These are phyloP conservation scores for Multifurca ochricompacta DNA, from an alignment of 768 basidiomycete genomes.

Conservation along the genomic window DNA sequence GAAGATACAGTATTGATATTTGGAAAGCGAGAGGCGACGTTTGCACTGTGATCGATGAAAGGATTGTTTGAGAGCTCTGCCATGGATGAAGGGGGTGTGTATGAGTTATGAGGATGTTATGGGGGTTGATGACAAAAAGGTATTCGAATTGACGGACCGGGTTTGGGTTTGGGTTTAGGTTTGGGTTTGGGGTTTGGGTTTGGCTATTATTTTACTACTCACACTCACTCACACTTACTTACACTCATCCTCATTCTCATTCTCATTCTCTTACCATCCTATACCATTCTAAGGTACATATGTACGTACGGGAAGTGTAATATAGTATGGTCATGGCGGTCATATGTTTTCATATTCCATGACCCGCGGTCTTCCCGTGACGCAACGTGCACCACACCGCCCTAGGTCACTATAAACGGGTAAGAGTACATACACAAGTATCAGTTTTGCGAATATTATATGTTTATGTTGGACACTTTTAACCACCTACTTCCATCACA, in stretches of 20 bases:
- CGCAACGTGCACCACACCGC: background rate
- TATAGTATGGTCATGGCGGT: too few species aligned
- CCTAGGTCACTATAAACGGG: background rate
- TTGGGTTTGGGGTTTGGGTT: too few species aligned
- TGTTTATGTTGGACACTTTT: background rate
- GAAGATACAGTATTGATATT: conserved; percentile 38
- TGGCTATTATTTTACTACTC: too few species aligned
- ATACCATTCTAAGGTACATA: too few species aligned
- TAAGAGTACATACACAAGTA: conserved; percentile 5
- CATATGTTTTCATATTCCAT: background rate
- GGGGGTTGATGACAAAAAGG: too few species aligned
- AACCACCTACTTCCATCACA: background rate
- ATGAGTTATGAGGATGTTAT: too few species aligned
- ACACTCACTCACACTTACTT: too few species aligned
- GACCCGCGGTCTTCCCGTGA: background rate
- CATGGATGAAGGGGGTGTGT: conserved; percentile 2
- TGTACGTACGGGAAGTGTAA: too few species aligned
- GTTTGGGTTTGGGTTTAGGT: too few species aligned
- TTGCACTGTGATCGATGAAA: conserved; percentile 47
- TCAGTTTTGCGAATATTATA: background rate
- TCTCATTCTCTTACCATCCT: too few species aligned
- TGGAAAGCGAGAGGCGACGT: conserved; percentile 45
- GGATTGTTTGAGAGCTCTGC: conserved; percentile 53
- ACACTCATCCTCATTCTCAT: too few species aligned
- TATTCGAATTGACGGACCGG: too few species aligned